Percentiles rank a stretch among this genome's conserved stretches.
These are phyloP conservation scores for Trichoderma sp. DNA, from an alignment of 2,329 filamentous ascomycete species.

Conservation along the genomic window DNA sequence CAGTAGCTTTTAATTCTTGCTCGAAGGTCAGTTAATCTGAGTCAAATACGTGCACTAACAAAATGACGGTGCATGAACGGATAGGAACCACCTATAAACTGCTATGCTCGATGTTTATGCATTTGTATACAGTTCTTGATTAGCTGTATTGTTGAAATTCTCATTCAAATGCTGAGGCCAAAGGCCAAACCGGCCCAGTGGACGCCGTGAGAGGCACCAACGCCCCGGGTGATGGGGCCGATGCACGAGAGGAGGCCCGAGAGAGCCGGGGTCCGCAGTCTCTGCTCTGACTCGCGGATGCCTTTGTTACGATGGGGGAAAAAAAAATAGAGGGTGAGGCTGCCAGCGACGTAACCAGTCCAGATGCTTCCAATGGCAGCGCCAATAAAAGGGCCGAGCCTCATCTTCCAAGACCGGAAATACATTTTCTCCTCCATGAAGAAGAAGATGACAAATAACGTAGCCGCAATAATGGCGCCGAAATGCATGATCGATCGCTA, in stretches of 20 bases:
- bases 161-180: slow-evolving; percentile 34
- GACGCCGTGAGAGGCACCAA: slow-evolving; percentile 36
- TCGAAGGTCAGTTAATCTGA: neutral
- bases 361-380: neutral
- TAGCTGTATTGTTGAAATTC: neutral
- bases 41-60: neutral
- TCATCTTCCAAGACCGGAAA: neutral
- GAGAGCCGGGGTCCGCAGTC: slow-evolving; percentile 33
- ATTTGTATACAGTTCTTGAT: neutral
- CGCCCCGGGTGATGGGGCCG: slow-evolving; percentile 47
- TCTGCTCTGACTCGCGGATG: slow-evolving; percentile 35
- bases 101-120: neutral
- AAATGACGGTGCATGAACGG: neutral
- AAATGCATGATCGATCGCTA: slow-evolving; percentile 48
- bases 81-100: neutral
- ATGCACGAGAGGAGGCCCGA: slow-evolving; percentile 39
- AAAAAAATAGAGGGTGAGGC: slow-evolving; percentile 30
- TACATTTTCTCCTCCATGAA: slow-evolving; percentile 61
- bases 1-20: neutral
- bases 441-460: slow-evolving; percentile 52
- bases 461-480: slow-evolving; percentile 50
- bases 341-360: slow-evolving; percentile 31
- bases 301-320: slow-evolving; percentile 35
- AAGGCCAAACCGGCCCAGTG: slow-evolving; percentile 36
- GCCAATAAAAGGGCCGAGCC: slow-evolving; percentile 28